These are phyloP conservation scores for Pyrenula aspistea DNA, from an alignment of 495 filamentous ascomycete species.

Conservation along the genomic window DNA sequence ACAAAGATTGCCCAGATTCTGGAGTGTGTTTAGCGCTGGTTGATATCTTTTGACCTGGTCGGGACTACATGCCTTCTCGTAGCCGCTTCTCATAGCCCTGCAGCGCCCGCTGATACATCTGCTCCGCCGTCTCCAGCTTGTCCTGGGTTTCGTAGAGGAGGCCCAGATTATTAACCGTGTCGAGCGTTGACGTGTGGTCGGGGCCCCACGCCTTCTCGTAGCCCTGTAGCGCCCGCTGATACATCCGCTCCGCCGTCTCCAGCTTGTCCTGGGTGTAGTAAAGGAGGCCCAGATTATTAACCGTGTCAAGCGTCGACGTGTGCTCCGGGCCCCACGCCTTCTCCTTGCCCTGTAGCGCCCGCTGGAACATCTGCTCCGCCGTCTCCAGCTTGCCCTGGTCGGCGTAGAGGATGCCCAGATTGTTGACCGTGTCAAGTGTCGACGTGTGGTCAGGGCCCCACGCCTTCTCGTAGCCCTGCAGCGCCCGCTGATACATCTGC, in stretches of 20 bases:
- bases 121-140: conserved; percentile 16
- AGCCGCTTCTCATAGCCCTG: conserved; percentile 13
- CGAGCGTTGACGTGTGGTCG: conserved; percentile 14
- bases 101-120: conserved; percentile 18
- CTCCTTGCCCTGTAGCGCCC: neutral
- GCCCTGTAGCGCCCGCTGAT: conserved; percentile 17
- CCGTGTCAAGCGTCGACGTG: conserved; percentile 1
- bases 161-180: conserved; percentile 10
- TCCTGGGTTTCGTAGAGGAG: conserved; percentile 9
- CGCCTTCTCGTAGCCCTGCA: conserved; percentile 15
- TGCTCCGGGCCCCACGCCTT: neutral
- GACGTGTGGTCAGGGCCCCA: conserved; percentile 6
- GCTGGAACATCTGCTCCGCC: conserved; percentile 10
- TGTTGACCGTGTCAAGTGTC: neutral
- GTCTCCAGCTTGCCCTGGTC: conserved; percentile 10
- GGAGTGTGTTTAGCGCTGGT: too few species aligned
- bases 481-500: conserved; percentile 16
- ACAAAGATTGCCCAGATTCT: too few species aligned
- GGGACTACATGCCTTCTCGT: too few species aligned
- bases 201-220: conserved; percentile 13
- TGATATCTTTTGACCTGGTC: too few species aligned
- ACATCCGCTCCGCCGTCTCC: conserved; percentile 18
- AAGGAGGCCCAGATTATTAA: conserved; percentile 8
- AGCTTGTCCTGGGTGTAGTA: conserved; percentile 11
- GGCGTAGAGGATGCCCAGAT: conserved; percentile 5